Evolutionary conservation across 768 basidiomycete genomes (phyloP), one percentile per base, ranked within the genome.

Genomic region (Tylopilus subfusipes): DNA sequence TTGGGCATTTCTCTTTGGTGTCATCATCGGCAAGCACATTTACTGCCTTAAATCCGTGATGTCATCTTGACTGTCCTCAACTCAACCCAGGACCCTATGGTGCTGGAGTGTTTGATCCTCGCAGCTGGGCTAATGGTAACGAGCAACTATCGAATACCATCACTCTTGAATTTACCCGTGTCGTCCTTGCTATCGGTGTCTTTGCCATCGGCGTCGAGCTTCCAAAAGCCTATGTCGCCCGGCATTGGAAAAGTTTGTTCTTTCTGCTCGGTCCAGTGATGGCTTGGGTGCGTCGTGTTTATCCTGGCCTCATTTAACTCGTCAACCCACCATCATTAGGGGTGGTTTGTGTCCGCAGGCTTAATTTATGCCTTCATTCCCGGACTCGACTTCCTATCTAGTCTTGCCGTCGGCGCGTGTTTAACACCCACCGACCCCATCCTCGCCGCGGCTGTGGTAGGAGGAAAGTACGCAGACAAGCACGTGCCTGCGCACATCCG

Each of bases 161-260:
- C 55, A 95, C 93, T 2, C 79, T 99, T 54, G 97, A 99, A 71
- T 65, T 84, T 52, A 94, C 92, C 10, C 82, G 97, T 16, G 85
- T 98, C 53, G 89, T 98, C 42, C 83, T 99, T 30, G 97, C 96
- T 16, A 89, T 98, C 50, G 93, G 93, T 19, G 96, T 99, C 0
- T 99, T 99, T 68, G 96, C 96, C 9, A 92, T 99, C 50, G 97
- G 97, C 16, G 97, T 98, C 22, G 97, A 99, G 68, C 77, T 98
- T 67, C 97, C 97, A 22, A 93, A 94, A 74, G 90, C 90, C 5
- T 99, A 98, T 72, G 90, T 98, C 82, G 76, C 78, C 21, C 80
- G 83, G n/a, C 97, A 98, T 65, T 97, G 94, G 93, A 86, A 81
- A 64, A 93, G 91, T 60, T 65, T 99, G 4, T 79, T 88, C 48